Percentiles rank a stretch among this genome's conserved stretches.
Evolutionary conservation across 495 filamentous ascomycete species (phyloP).

Genomic region (Penicillium angulare): DNA sequence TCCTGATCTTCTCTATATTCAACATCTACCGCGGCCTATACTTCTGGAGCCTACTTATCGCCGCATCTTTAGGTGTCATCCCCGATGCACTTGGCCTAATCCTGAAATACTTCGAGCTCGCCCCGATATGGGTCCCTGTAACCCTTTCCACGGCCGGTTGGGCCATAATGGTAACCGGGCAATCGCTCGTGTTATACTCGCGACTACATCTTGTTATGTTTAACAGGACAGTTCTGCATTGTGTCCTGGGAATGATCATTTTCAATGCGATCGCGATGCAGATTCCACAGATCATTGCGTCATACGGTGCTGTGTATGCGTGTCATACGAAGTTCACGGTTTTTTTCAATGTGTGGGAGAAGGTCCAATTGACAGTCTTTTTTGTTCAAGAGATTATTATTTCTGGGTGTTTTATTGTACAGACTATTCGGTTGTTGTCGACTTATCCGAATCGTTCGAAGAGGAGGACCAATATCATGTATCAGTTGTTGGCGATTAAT

Average conservation of each 20-base stretch:
- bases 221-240: conserved; percentile 33
- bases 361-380: conserved; percentile 39
- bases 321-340: conserved; percentile 19
- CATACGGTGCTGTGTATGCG: conserved; percentile 33
- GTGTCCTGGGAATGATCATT: conserved; percentile 52
- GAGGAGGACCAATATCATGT: conserved; percentile 33
- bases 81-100: conserved; percentile 52
- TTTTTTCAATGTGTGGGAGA: conserved; percentile 38
- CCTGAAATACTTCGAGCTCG: conserved; percentile 49
- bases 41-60: conserved; percentile 28
- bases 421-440: conserved; percentile 30
- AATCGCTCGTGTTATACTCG: conserved; percentile 59
- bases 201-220: conserved; percentile 54
- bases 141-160: conserved; percentile 47
- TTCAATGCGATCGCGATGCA: conserved; percentile 45
- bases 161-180: conserved; percentile 55
- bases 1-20: conserved; percentile 43
- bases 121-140: conserved; percentile 26
- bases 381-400: conserved; percentile 45
- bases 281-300: conserved; percentile 44
- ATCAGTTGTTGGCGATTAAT: conserved; percentile 42
- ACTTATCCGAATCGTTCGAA: conserved; percentile 21
- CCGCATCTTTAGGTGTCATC: conserved; percentile 44
- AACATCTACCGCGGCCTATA: conserved; percentile 22
- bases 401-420: conserved; percentile 42